A percentile compares a stretch with the other conserved stretches of the same genome.
Conservation (phyloP, 148 eudicot species). For the Spergularia marina region DNA sequence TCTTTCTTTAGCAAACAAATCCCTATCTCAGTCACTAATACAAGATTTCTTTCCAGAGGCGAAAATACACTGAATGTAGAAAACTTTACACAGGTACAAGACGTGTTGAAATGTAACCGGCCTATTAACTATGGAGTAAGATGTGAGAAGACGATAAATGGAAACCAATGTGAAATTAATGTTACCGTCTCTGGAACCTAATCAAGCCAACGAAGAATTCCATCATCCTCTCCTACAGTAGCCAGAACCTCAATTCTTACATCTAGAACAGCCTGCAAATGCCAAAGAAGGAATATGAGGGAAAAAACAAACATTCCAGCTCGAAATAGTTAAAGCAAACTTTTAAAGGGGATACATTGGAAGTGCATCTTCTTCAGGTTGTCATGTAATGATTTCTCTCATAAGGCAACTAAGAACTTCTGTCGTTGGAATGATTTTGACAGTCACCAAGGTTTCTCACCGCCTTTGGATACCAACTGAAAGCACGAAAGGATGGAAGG, state of each 20-base stretch:
- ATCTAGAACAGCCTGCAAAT: slow-evolving; percentile 75
- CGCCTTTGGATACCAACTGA: too few species aligned
- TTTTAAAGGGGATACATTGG: too few species aligned
- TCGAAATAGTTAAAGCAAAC: too few species aligned
- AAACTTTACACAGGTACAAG: slow-evolving; percentile 20
- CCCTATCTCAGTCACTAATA: slow-evolving; percentile 1
- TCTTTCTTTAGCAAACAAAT: background rate
- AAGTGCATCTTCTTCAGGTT: too few species aligned
- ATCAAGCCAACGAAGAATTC: slow-evolving; percentile 91
- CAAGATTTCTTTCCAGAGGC: background rate
- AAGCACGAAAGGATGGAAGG: too few species aligned
- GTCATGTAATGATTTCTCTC: too few species aligned
- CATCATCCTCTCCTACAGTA: slow-evolving; percentile 75
- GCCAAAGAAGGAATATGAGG: background rate
- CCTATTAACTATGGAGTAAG: slow-evolving; percentile 5
- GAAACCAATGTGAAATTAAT: background rate
- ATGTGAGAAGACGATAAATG: background rate
- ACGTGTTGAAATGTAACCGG: slow-evolving; percentile 15
- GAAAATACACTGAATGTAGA: slow-evolving; percentile 12
- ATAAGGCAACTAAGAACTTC: too few species aligned
- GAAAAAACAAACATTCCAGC: too few species aligned
- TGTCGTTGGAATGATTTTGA: too few species aligned
- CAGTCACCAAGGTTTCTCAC: too few species aligned
- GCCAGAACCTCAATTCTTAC: slow-evolving; percentile 83
- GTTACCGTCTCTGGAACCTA: slow-evolving; percentile 27